These are phyloP conservation scores for Corymbia maculata DNA, from an alignment of 345 rosid species.

Conservation along the genomic window DNA sequence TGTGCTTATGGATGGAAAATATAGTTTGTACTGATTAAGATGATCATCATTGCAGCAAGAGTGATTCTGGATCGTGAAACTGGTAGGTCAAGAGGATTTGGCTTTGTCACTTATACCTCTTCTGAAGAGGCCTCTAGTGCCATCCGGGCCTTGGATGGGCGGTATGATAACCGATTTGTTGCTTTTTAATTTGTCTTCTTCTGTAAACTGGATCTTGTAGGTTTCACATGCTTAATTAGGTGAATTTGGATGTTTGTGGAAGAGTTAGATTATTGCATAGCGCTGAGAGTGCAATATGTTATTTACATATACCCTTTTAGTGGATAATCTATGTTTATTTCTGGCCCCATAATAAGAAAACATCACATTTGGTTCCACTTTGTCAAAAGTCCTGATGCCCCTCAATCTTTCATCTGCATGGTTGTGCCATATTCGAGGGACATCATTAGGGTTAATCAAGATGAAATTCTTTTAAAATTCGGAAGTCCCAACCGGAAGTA, in stretches of 20 bases:
- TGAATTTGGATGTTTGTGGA: background rate
- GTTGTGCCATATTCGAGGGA: background rate
- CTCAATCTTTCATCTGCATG: background rate
- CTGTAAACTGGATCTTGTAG: background rate
- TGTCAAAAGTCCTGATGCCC: background rate
- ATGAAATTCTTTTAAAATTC: background rate
- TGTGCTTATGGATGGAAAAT: background rate
- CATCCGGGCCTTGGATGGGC: slow-evolving; percentile 91
- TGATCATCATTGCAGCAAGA: slow-evolving; percentile 41
- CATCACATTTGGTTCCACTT: background rate
- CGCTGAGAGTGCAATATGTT: background rate
- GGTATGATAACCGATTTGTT: slow-evolving; percentile 20
- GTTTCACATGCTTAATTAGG: background rate
- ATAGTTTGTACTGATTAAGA: background rate
- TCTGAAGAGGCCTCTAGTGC: slow-evolving; percentile 86
- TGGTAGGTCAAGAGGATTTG: slow-evolving; percentile 94
- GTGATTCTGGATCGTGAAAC: slow-evolving; percentile 82
- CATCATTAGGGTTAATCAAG: background rate
- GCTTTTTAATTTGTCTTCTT: background rate
- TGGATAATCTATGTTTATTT: background rate
- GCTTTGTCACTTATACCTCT: slow-evolving; percentile 59
- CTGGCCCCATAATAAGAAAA: background rate
- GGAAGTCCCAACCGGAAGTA: background rate
- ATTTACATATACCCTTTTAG: background rate
- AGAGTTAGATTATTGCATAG: background rate